Percentiles rank a stretch among this genome's conserved stretches.
phyloP scores from a whole-genome alignment of 192 early-diverging fungal species.

The Coemansia sp. region DNA sequence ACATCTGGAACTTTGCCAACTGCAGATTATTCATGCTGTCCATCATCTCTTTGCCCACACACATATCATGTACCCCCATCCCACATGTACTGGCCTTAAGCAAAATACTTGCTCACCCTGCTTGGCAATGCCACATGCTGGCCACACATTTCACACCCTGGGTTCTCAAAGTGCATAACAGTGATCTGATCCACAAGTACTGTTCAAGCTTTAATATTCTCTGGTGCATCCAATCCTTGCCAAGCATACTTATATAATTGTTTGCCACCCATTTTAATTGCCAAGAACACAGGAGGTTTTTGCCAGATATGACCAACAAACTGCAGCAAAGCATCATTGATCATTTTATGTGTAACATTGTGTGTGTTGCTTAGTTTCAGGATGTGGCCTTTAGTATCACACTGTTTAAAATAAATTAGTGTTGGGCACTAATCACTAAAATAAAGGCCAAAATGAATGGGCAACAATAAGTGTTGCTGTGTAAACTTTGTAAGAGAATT shows the following conservation, averaged over 20 bases:
- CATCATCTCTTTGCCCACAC: constrained; percentile 19
- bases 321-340: constrained; percentile 43
- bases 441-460: no score
- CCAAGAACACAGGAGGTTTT: constrained; percentile 71
- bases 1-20: constrained; percentile 57
- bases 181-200: constrained; percentile 23
- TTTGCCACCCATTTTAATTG: constrained; percentile 66
- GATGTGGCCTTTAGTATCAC: constrained; percentile 58
- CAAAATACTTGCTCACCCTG: constrained; percentile 20
- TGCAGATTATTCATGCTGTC: constrained; percentile 18
- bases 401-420: no score
- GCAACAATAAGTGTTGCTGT: no score
- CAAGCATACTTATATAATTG: constrained; percentile 73
- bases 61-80: not conserved
- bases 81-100: constrained; percentile 20
- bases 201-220: constrained; percentile 11
- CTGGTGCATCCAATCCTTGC: constrained; percentile 28
- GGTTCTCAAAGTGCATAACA: constrained; percentile 22
- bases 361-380: constrained; percentile 28
- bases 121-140: constrained; percentile 16
- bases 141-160: not conserved
- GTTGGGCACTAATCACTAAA: no score
- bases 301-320: constrained; percentile 66
- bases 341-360: constrained; percentile 38
- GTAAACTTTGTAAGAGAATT: no score